Percentiles rank a stretch among this genome's conserved stretches.
phyloP scores from a whole-genome alignment of 2,329 filamentous ascomycete species.

The Lachnellula hyalina region DNA sequence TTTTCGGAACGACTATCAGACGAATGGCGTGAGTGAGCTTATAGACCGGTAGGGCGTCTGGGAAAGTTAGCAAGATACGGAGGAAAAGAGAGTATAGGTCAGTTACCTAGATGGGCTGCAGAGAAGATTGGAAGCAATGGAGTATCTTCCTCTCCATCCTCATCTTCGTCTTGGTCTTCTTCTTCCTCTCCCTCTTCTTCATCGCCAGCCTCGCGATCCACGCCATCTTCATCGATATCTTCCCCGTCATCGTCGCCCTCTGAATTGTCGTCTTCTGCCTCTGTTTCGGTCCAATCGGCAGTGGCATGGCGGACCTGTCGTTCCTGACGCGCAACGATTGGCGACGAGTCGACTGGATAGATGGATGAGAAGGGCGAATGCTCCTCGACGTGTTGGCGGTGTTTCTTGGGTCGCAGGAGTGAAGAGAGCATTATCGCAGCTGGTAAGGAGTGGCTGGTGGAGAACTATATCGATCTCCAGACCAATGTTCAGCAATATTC shows the following conservation, averaged over 20 bases:
- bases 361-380: conserved; percentile 31
- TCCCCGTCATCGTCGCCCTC: conserved; percentile 15
- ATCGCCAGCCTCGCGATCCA: conserved; percentile 24
- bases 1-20: conserved; percentile 74
- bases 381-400: conserved; percentile 27
- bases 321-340: conserved; percentile 17
- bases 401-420: conserved; percentile 31
- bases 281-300: conserved; percentile 60
- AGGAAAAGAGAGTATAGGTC: neutral
- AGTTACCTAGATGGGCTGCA: conserved; percentile 65
- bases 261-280: conserved; percentile 41
- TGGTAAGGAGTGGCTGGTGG: neutral
- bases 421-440: conserved; percentile 32
- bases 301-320: conserved; percentile 39
- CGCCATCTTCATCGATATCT: conserved; percentile 22
- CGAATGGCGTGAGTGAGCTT: conserved; percentile 86
- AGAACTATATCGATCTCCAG: neutral
- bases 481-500: neutral
- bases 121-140: conserved; percentile 74
- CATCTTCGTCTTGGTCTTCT: conserved; percentile 34
- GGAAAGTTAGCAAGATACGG: conserved; percentile 22
- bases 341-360: conserved; percentile 26
- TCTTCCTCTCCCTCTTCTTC: conserved; percentile 25
- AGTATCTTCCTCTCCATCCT: conserved; percentile 35
- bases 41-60: conserved; percentile 84